Evolutionary conservation across 164 flowering plant genomes (phyloP).

Genomic region (Umbilicus rupestris): DNA sequence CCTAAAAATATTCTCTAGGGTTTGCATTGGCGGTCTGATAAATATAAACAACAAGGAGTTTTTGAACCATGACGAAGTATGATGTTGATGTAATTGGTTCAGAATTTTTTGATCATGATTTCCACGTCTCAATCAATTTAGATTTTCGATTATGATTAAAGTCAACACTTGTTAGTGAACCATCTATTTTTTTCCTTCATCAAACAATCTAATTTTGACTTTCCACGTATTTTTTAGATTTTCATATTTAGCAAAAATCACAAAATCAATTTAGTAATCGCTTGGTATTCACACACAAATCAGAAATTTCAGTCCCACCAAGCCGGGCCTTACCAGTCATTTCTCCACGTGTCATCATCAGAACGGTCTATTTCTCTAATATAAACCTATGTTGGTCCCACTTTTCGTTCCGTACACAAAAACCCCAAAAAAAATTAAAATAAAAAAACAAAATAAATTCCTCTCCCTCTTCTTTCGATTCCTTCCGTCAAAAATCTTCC

Average conservation of each 20-base stretch:
- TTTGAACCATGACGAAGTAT: conserved; percentile 1
- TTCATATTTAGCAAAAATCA: not conserved
- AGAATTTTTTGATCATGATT: too few species aligned
- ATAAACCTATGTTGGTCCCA: not conserved
- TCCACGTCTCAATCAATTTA: too few species aligned
- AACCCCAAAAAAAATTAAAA: not conserved
- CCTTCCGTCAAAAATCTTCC: too few species aligned
- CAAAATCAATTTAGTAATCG: not conserved
- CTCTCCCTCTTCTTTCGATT: not conserved
- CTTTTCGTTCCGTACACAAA: not conserved
- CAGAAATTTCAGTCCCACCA: not conserved
- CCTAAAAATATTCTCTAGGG: not conserved
- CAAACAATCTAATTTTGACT: too few species aligned
- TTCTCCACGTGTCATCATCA: conserved; percentile 5
- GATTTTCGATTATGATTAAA: too few species aligned
- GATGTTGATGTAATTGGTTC: too few species aligned
- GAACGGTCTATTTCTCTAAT: not conserved
- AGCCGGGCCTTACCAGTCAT: not conserved
- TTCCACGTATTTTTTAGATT: not conserved
- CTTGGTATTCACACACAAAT: not conserved
- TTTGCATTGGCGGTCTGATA: not conserved
- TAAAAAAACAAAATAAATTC: not conserved
- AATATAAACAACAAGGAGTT: not conserved
- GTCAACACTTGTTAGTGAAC: too few species aligned
- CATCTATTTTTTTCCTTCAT: too few species aligned